Conservation (phyloP, 495 filamentous ascomycete species). For the Barbatosphaeria neglecta region DNA sequence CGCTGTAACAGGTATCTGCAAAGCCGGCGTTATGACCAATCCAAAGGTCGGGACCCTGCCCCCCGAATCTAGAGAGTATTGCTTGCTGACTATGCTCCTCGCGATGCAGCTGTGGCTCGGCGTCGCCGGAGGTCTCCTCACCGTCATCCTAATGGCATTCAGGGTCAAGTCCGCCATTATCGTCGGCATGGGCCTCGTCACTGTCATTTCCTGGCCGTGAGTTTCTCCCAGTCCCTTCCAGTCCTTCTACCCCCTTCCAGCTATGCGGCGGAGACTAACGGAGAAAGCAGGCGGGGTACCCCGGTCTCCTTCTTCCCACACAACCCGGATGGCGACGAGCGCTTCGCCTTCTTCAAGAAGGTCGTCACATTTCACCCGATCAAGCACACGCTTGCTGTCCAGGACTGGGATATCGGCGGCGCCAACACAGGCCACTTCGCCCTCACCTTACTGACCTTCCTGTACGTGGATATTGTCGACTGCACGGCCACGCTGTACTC, state of each 20-base stretch:
- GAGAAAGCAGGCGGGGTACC: constrained; percentile 46
- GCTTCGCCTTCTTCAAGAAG: constrained; percentile 68
- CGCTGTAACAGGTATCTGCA: constrained; percentile 20
- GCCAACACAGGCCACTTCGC: constrained; percentile 48
- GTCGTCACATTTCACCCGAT: constrained; percentile 72
- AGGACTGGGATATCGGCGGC: constrained; percentile 51
- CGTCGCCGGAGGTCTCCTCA: constrained; percentile 66
- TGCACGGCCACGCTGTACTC: constrained; percentile 59
- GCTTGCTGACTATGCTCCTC: constrained; percentile 11
- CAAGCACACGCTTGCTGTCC: constrained; percentile 46
- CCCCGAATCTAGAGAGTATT: not conserved
- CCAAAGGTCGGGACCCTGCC: constrained; percentile 36
- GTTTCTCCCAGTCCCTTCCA: constrained; percentile 4
- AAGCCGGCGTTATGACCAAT: constrained; percentile 49
- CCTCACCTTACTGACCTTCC: constrained; percentile 69
- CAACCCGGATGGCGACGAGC: constrained; percentile 47
- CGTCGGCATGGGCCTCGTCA: constrained; percentile 70
- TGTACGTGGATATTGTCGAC: constrained; percentile 74
- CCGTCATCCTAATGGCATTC: constrained; percentile 68
- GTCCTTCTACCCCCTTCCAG: not conserved
- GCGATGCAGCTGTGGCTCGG: constrained; percentile 57
- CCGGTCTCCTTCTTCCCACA: constrained; percentile 70
- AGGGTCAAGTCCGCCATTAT: constrained; percentile 69
- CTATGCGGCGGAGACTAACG: too few species aligned
- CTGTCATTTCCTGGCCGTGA: constrained; percentile 69